These are phyloP conservation scores for Thuidium tamariscinum DNA, from an alignment of 225 moss, liverwort and hornwort genomes.

Conservation along the genomic window DNA sequence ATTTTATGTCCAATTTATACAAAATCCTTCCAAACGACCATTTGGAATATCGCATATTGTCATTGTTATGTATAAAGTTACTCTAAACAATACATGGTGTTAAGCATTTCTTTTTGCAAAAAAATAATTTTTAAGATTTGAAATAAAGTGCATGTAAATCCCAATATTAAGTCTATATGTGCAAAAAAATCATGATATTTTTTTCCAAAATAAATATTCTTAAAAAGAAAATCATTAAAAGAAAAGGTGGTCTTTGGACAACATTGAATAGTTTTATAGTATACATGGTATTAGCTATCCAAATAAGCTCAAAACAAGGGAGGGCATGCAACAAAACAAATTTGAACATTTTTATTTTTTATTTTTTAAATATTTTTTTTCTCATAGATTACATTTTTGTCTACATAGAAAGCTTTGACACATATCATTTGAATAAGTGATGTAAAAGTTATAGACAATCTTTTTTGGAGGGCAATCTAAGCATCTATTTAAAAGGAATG, in stretches of 20 bases:
- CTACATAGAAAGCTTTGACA: too few relatives aligned
- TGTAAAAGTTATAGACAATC: too few relatives aligned
- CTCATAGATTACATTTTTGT: too few relatives aligned
- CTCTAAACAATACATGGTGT: accelerated
- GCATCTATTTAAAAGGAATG: too few relatives aligned
- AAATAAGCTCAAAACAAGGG: too few relatives aligned
- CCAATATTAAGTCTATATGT: not conserved
- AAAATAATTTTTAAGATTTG: not conserved
- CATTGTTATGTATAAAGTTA: not conserved
- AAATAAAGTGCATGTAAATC: not conserved
- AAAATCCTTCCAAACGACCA: not conserved
- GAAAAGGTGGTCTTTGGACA: not conserved
- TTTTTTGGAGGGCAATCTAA: too few relatives aligned
- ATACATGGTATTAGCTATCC: not conserved
- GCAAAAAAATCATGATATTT: not conserved
- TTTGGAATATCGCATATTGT: not conserved
- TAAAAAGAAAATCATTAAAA: not conserved
- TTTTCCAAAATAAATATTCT: not conserved
- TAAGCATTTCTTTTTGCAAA: not conserved
- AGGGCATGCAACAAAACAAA: too few relatives aligned
- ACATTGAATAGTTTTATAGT: not conserved
- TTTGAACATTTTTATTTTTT: too few relatives aligned
- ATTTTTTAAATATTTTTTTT: too few relatives aligned
- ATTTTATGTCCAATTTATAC: not conserved
- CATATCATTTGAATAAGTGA: too few relatives aligned